A percentile compares a stretch with the other conserved stretches of the same genome.
phyloP scores from a whole-genome alignment of 1,284 basidiomycete species.

The Leucoagaricus sp. region DNA sequence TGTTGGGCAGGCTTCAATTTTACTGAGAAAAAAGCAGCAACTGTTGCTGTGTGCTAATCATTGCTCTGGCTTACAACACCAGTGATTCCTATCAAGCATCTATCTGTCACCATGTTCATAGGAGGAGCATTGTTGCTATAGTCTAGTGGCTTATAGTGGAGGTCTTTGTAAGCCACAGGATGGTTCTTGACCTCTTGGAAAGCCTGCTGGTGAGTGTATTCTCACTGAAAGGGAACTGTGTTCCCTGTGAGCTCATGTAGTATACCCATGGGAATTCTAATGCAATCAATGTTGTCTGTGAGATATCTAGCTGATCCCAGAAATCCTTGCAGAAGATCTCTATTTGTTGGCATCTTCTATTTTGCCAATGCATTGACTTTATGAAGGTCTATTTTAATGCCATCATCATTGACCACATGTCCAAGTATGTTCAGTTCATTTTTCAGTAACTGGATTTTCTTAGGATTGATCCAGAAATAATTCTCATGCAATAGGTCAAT shows the following conservation, averaged over 20 bases:
- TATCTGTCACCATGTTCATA: constrained; percentile 31
- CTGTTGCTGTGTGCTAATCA: constrained; percentile 24
- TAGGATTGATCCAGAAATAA: constrained; percentile 10
- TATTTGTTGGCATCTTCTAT: constrained; percentile 14
- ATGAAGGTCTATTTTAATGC: constrained; percentile 12
- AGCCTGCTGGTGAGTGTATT: constrained; percentile 30
- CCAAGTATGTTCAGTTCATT: constrained; percentile 9
- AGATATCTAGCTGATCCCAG: constrained; percentile 9
- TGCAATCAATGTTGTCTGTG: constrained; percentile 8
- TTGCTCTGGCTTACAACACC: constrained; percentile 33
- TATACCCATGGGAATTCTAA: constrained; percentile 12
- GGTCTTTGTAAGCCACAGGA: constrained; percentile 16
- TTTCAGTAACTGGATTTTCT: constrained; percentile 4
- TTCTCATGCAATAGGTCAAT: neutral
- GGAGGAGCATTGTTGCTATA: constrained; percentile 21
- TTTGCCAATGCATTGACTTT: constrained; percentile 10
- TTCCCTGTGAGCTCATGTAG: constrained; percentile 9
- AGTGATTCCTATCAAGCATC: constrained; percentile 27
- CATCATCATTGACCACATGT: constrained; percentile 2
- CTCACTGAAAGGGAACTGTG: constrained; percentile 29
- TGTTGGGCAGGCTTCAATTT: constrained; percentile 39
- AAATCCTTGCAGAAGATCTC: constrained; percentile 8
- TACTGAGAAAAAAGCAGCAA: constrained; percentile 38
- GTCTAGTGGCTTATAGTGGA: constrained; percentile 24
- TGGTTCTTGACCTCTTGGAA: constrained; percentile 36